phyloP scores from a whole-genome alignment of 2,329 filamentous ascomycete genomes.

The Byssochlamys sp. region DNA sequence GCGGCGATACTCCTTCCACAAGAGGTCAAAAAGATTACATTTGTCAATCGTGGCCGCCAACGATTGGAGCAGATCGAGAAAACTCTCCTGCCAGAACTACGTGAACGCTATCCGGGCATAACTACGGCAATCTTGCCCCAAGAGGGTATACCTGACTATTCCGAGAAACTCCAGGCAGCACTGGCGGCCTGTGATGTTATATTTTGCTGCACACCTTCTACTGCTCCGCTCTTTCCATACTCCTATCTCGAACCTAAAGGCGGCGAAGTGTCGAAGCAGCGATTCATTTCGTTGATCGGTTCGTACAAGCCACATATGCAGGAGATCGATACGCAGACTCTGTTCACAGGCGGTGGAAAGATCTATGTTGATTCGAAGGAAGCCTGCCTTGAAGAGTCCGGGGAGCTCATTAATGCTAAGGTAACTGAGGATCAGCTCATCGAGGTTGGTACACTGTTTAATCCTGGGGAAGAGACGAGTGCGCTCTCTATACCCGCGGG shows the following conservation, averaged over 20 bases:
- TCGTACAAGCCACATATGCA: slow-evolving; percentile 48
- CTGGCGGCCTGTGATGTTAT: slow-evolving; percentile 34
- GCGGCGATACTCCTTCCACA: slow-evolving; percentile 38
- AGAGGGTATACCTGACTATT: slow-evolving; percentile 52
- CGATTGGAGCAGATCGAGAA: slow-evolving; percentile 43
- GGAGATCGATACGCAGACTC: slow-evolving; percentile 38
- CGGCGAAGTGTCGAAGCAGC: slow-evolving; percentile 21
- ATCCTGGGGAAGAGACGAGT: slow-evolving; percentile 7
- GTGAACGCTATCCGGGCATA: slow-evolving; percentile 26
- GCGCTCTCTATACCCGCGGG: slow-evolving; percentile 18
- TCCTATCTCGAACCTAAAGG: slow-evolving; percentile 26
- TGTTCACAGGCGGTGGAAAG: slow-evolving; percentile 50
- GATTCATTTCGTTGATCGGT: slow-evolving; percentile 44
- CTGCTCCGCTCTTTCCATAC: slow-evolving; percentile 34
- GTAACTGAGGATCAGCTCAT: slow-evolving; percentile 29
- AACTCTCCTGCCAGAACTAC: slow-evolving; percentile 23
- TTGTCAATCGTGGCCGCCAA: slow-evolving; percentile 61
- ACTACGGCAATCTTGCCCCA: slow-evolving; percentile 38
- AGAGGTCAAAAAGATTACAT: slow-evolving; percentile 54
- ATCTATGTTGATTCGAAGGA: slow-evolving; percentile 55
- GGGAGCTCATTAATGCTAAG: slow-evolving; percentile 36
- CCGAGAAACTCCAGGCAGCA: slow-evolving; percentile 15
- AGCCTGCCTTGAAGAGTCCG: slow-evolving; percentile 38
- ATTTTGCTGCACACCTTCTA: slow-evolving; percentile 43
- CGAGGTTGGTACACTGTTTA: slow-evolving; percentile 35